Percentiles rank a stretch among this genome's conserved stretches.
phyloP scores from a whole-genome alignment of 2,329 filamentous ascomycete species.

The Colletotrichum incanum region DNA sequence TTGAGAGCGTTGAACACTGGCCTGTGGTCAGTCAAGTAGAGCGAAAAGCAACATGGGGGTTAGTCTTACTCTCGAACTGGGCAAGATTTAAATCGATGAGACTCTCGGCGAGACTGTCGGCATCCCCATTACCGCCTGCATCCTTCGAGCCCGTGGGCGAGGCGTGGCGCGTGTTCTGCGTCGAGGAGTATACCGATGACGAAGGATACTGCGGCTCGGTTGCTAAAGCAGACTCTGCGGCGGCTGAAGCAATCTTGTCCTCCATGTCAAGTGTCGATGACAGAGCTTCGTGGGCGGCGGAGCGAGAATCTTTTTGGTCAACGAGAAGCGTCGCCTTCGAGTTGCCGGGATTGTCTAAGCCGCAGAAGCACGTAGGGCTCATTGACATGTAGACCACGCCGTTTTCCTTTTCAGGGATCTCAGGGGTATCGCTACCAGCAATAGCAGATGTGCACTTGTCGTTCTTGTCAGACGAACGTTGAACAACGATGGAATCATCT shows the following conservation, averaged over 20 bases:
- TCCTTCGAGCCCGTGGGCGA: slow-evolving; percentile 17
- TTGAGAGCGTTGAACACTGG: background rate
- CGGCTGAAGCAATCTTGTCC: background rate
- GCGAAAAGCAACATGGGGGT: background rate
- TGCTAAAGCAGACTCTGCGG: background rate
- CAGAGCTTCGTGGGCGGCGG: background rate
- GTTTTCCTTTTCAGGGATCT: background rate
- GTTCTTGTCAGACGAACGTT: background rate
- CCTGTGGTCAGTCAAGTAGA: background rate
- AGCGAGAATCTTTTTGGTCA: background rate
- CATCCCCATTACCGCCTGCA: slow-evolving; percentile 5
- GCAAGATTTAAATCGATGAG: slow-evolving; percentile 55
- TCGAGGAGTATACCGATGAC: slow-evolving; percentile 41
- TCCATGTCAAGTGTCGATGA: background rate
- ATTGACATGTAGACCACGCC: background rate
- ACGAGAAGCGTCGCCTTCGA: background rate
- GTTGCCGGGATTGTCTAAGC: no score
- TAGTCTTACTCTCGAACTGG: slow-evolving; percentile 53
- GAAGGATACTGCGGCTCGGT: slow-evolving; percentile 16
- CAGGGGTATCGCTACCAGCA: background rate
- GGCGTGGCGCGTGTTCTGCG: slow-evolving; percentile 17
- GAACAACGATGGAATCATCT: background rate
- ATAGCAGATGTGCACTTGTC: background rate
- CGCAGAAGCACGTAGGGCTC: background rate
- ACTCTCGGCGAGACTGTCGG: slow-evolving; percentile 45